Percentiles rank a stretch among this genome's conserved stretches.
Evolutionary conservation across 1,284 basidiomycete species (phyloP).

Genomic region (Marasmius oreades): DNA sequence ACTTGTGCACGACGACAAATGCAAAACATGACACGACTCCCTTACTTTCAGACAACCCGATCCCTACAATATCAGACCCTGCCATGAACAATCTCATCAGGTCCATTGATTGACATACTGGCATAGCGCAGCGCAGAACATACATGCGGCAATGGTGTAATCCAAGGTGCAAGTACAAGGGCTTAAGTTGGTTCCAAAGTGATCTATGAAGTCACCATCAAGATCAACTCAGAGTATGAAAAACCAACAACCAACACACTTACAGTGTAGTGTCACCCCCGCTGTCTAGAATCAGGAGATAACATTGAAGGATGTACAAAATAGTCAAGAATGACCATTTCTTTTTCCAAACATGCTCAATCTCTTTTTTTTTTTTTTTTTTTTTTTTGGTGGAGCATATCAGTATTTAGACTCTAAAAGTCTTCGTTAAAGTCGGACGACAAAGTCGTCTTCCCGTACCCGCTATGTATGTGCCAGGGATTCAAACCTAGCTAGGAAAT

Average conservation of each 20-base stretch:
- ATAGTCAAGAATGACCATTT: no score
- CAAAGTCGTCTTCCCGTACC: no score
- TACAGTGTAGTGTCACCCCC: neutral
- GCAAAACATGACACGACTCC: neutral
- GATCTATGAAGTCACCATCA: neutral
- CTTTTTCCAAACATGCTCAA: no score
- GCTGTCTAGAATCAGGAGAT: conserved; percentile 1
- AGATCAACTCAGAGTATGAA: neutral
- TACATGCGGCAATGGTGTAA: neutral
- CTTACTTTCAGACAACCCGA: neutral
- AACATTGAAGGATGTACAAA: neutral
- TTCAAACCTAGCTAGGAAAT: neutral
- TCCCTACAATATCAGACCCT: neutral
- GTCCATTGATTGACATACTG: neutral
- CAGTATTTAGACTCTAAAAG: neutral
- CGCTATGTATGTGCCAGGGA: neutral
- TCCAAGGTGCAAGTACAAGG: neutral
- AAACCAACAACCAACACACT: neutral
- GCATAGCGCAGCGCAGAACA: neutral
- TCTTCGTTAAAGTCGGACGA: neutral
- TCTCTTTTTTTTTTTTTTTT: neutral
- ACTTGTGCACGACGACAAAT: neutral
- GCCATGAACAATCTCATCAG: no score
- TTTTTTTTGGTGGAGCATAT: neutral
- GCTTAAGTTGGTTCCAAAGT: neutral